These are phyloP conservation scores for Bruguiera sexangula DNA, from an alignment of 345 rosid genomes.

Conservation along the genomic window DNA sequence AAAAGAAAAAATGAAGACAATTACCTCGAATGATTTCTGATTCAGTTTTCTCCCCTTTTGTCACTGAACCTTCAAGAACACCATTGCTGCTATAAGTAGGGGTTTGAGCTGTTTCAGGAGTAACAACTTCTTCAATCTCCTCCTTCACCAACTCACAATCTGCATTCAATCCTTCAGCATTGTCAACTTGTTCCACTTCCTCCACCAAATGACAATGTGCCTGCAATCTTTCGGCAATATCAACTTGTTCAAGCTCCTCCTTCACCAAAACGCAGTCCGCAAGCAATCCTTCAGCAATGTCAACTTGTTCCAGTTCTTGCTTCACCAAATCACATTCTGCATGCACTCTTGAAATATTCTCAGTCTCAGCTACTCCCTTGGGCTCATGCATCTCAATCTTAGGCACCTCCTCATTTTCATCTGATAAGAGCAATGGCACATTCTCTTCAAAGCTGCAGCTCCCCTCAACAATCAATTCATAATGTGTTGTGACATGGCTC, in stretches of 20 bases:
- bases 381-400: slow-evolving; percentile 21
- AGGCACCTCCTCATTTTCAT: slow-evolving; percentile 25
- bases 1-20: slow-evolving; percentile 9
- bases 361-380: slow-evolving; percentile 21
- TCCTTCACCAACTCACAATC: too few species aligned
- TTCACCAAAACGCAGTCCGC: not conserved
- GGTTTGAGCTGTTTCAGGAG: slow-evolving; percentile 19
- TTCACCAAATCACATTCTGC: slow-evolving; percentile 1
- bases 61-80: slow-evolving; percentile 22
- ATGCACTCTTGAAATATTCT: slow-evolving; percentile 4
- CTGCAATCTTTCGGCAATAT: slow-evolving; percentile 1
- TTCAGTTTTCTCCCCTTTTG: slow-evolving; percentile 19
- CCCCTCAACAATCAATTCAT: slow-evolving; percentile 34
- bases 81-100: slow-evolving; percentile 14
- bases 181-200: too few species aligned
- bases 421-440: slow-evolving; percentile 20
- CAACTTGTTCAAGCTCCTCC: slow-evolving; percentile 29
- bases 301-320: not conserved
- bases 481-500: slow-evolving; percentile 21
- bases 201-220: too few species aligned
- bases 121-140: too few species aligned
- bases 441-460: slow-evolving; percentile 21
- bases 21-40: slow-evolving; percentile 41
- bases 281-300: not conserved
- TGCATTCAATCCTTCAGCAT: too few species aligned